Base-by-base conservation (phyloP, 192 early-diverging fungal genomes). In the Dissophora globulifera region DNA sequence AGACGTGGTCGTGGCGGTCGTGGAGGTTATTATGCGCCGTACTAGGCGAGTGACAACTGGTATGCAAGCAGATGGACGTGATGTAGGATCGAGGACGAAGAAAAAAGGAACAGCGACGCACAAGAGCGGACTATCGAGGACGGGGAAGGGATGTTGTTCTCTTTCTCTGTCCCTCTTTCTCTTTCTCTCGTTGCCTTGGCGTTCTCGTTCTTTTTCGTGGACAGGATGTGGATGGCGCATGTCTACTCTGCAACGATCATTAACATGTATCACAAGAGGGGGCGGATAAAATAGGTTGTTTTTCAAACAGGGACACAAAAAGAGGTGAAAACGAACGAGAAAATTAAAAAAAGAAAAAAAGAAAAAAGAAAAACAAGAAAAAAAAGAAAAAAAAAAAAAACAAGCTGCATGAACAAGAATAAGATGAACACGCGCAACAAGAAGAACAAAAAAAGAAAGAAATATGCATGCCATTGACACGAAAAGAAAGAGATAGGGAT, bases 11-110 rank as follows among this genome's bases (percentile, higher is more conserved):
- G 80, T 54, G 80, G 80, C 19, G 69, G 62, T 20, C 70, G 80
- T 43, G 80, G 80, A 46, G 80, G 67, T 17, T 79, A 60, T 27
- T 79, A 78, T 48, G 60, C 79, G 3, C 79, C 79, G 6, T 81
- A 81, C 45, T 81, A 81, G 55, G 23, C 12, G 16, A 38, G 35
- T 13, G 13, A 38, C 35, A 38, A 38, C 6, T 9, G 35, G 35
- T 38, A 38, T 38, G 7, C 35, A 38, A 38, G 35, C 35, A 38
- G 35, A 38, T 6, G 35, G 13, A 38, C 35, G 13, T 6, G 35
- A 38, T 38, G n/a, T n/a, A 41, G 9, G 40, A 41, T 41, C 40
- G 40, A 43, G 38, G 55, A 42, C 25, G 35, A 3, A 26, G 8
- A 20, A 48, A 20, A n/a, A 48, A 7, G 22, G 8, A 7, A 48